Conservation (phyloP, 352 stramenopile genomes). For the Phytophthora syringae region DNA sequence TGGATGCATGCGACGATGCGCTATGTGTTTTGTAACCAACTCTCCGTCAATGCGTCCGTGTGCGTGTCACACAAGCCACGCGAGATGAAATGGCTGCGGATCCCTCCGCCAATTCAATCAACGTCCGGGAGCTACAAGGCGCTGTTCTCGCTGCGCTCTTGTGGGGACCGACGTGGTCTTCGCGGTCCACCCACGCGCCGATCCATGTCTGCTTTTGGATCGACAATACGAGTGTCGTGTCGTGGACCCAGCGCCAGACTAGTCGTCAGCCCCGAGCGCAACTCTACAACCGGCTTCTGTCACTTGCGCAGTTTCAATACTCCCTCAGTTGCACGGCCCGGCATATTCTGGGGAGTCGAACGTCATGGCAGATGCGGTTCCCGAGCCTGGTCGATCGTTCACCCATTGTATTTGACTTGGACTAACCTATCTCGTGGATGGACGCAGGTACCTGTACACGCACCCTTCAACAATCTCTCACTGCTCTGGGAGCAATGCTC, state of each 20-base stretch:
- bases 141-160: conserved; percentile 3
- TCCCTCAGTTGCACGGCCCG: not conserved
- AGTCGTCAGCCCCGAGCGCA: conserved; percentile 2
- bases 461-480: not conserved
- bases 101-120: not conserved
- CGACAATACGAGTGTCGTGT: conserved; percentile 10
- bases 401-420: not conserved
- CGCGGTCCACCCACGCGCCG: not conserved
- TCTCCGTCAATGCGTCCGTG: conserved; percentile 6
- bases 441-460: not conserved
- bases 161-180: not conserved
- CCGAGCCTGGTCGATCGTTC: not conserved
- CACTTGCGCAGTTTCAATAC: conserved; percentile 10
- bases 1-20: conserved; percentile 13
- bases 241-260: not conserved
- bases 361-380: not conserved
- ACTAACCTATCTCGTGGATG: not conserved
- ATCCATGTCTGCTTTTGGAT: conserved; percentile 13
- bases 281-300: conserved; percentile 17
- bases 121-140: conserved; percentile 6
- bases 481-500: not conserved
- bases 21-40: not conserved
- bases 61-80: not conserved
- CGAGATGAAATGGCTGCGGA: too few relatives aligned
- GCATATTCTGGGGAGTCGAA: not conserved